These are phyloP conservation scores for Vanrija sp. DNA, from an alignment of 1,284 basidiomycete species.

Conservation along the genomic window DNA sequence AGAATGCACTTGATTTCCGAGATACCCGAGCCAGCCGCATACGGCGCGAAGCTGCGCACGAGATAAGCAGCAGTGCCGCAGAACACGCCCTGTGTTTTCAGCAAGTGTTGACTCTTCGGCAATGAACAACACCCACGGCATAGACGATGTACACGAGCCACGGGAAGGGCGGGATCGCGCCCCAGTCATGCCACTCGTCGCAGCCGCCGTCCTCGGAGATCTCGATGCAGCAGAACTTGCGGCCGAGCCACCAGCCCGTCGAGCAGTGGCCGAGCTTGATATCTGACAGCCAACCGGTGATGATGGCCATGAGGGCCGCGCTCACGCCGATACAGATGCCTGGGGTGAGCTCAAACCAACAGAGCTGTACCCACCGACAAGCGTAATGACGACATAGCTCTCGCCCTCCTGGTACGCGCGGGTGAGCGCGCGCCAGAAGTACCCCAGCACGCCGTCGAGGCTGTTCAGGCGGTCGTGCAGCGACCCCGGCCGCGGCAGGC, in stretches of 20 bases:
- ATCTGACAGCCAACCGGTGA: constrained; percentile 97
- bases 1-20: constrained; percentile 99
- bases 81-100: constrained; percentile 60
- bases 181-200: constrained; percentile 92
- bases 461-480: constrained; percentile 34
- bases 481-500: constrained; percentile 16
- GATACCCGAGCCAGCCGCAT: constrained; percentile 96
- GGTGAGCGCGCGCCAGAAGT: constrained; percentile 63
- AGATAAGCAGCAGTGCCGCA: constrained; percentile 82
- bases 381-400: constrained; percentile 70
- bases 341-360: constrained; percentile 39
- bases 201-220: constrained; percentile 71
- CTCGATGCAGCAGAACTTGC: constrained; percentile 94
- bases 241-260: constrained; percentile 97
- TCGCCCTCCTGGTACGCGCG: constrained; percentile 56
- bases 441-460: constrained; percentile 46
- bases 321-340: constrained; percentile 89
- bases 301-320: constrained; percentile 89
- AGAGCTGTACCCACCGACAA: constrained; percentile 65
- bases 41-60: constrained; percentile 82
- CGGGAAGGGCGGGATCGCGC: constrained; percentile 64
- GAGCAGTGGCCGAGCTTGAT: constrained; percentile 95
- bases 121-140: constrained; percentile 60
- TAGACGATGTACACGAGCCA: constrained; percentile 86
- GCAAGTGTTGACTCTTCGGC: neutral